Evolutionary conservation across 2,329 filamentous ascomycete species (phyloP).

Genomic region (Ophiostoma fasciatum): DNA sequence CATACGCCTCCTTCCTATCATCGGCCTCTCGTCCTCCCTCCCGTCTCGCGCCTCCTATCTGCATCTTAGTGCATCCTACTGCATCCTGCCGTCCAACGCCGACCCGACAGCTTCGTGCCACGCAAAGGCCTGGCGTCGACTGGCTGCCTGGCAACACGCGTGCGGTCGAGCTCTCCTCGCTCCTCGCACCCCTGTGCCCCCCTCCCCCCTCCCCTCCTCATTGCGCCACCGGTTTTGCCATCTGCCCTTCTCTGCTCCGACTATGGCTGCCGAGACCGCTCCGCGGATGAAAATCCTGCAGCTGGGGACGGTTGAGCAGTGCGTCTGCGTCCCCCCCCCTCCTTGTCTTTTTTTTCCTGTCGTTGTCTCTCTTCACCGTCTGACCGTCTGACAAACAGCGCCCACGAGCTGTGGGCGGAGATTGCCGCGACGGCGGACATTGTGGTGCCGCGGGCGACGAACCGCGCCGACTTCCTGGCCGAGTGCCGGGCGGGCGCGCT

Average conservation of each 20-base stretch:
- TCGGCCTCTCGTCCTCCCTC: too few relatives aligned
- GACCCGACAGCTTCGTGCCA: too few relatives aligned
- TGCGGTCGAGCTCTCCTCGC: too few relatives aligned
- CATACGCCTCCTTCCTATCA: too few relatives aligned
- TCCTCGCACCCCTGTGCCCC: too few relatives aligned
- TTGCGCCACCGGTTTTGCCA: too few relatives aligned
- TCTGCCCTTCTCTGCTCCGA: not conserved
- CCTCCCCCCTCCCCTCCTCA: too few relatives aligned
- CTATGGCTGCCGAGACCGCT: slow-evolving; percentile 12
- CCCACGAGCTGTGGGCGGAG: slow-evolving; percentile 47
- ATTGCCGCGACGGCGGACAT: slow-evolving; percentile 51
- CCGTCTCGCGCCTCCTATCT: too few relatives aligned
- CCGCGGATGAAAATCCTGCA: slow-evolving; percentile 36
- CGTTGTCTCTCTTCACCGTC: slow-evolving; percentile 2
- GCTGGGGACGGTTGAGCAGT: slow-evolving; percentile 50
- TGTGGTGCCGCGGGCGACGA: slow-evolving; percentile 22
- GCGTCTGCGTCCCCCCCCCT: slow-evolving; percentile 18
- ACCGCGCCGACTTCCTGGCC: slow-evolving; percentile 8
- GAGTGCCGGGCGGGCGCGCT: slow-evolving; percentile 10
- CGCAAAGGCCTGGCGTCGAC: too few relatives aligned
- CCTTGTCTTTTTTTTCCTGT: not conserved
- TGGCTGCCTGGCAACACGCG: too few relatives aligned
- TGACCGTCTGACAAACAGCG: slow-evolving; percentile 28
- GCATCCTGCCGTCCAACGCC: too few relatives aligned
- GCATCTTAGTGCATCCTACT: too few relatives aligned